phyloP scores from a whole-genome alignment of 148 eudicot genomes.

The Camellia lanceoleosa region DNA sequence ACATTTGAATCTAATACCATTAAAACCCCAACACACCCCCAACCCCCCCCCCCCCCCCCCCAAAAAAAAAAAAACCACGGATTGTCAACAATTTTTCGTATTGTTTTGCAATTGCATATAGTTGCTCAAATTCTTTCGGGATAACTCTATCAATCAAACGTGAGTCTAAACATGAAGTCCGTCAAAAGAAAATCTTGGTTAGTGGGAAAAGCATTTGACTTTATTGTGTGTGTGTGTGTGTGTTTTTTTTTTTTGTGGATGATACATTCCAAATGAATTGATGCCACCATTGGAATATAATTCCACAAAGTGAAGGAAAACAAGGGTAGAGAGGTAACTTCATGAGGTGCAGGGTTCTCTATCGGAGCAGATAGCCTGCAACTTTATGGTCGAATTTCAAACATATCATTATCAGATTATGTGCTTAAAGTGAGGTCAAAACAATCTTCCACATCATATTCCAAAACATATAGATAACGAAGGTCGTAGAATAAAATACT shows the following conservation, averaged over 20 bases:
- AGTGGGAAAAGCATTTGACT: background rate
- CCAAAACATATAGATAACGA: background rate
- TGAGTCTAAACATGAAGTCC: background rate
- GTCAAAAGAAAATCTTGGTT: background rate
- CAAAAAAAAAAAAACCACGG: too few species aligned
- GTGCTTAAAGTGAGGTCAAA: slow-evolving; percentile 7
- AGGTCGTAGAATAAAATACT: background rate
- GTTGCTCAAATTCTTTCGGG: background rate
- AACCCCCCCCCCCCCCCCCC: too few species aligned
- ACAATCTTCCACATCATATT: slow-evolving; percentile 2
- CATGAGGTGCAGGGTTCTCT: too few species aligned
- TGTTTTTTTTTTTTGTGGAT: background rate
- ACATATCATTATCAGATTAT: background rate
- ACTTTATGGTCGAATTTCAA: background rate
- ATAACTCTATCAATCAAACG: background rate
- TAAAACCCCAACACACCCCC: too few species aligned
- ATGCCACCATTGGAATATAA: background rate
- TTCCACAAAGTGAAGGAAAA: background rate
- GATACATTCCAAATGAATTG: slow-evolving; percentile 8
- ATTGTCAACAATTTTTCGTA: too few species aligned
- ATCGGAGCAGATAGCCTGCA: too few species aligned
- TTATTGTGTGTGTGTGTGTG: too few species aligned
- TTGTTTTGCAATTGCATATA: too few species aligned
- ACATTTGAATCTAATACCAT: too few species aligned
- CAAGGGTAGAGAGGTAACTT: background rate